Percentiles rank a stretch among this genome's conserved stretches.
These are phyloP conservation scores for Haplosporangium sp. DNA, from an alignment of 371 early-diverging fungal genomes.

Conservation along the genomic window DNA sequence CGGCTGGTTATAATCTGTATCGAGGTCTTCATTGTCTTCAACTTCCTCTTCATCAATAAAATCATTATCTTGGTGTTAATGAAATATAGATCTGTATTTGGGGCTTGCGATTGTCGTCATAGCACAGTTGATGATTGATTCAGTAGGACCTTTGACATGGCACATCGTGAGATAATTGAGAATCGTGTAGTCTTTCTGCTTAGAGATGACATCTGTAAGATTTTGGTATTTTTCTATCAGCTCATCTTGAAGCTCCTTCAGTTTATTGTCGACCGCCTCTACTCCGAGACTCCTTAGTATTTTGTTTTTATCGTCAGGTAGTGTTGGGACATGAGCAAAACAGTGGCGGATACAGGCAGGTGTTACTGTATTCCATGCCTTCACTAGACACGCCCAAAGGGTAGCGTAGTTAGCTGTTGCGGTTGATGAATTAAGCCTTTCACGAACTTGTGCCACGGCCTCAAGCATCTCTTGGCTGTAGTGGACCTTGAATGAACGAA, in stretches of 20 bases:
- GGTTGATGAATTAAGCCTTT: too few species aligned
- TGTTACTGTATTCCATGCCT: constrained; percentile 7
- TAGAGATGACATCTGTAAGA: neutral
- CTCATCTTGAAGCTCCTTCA: neutral
- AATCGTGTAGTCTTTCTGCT: neutral
- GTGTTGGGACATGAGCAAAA: neutral
- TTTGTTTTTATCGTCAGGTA: neutral
- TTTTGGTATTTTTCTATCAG: neutral
- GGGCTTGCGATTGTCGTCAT: neutral
- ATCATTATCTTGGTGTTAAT: neutral
- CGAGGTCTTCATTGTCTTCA: neutral
- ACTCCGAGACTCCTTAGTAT: neutral
- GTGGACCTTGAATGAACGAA: constrained; percentile 12
- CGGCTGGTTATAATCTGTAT: neutral
- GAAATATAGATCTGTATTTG: neutral
- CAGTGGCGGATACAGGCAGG: constrained; percentile 7
- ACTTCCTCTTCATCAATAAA: constrained; percentile 6
- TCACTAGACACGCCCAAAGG: constrained; percentile 9
- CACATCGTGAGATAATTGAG: neutral
- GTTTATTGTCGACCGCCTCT: neutral
- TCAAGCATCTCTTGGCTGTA: constrained; percentile 17
- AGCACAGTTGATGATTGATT: neutral
- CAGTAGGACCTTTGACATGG: neutral
- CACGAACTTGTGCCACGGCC: neutral
- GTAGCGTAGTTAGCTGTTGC: neutral